These are phyloP conservation scores for Pachyrhizus erosus DNA, from an alignment of 306 rosid species.

Conservation along the genomic window DNA sequence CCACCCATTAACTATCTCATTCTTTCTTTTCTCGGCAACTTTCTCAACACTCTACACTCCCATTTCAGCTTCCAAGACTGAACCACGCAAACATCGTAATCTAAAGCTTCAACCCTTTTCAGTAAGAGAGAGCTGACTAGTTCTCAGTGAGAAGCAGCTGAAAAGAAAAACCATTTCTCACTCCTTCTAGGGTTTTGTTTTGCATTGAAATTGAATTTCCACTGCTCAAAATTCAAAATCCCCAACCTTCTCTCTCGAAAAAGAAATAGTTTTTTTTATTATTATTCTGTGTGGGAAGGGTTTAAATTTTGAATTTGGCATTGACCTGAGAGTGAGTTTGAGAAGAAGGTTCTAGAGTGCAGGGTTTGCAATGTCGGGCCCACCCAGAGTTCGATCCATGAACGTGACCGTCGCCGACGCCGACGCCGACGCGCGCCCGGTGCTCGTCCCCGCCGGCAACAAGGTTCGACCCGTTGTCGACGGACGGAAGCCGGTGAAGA, in stretches of 20 bases:
- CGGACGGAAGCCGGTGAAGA: constrained; percentile 57
- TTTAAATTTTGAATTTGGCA: constrained; percentile 47
- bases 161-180: background rate
- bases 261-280: background rate
- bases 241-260: background rate
- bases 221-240: constrained; percentile 15
- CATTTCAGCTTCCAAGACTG: constrained; percentile 30
- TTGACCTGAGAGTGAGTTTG: constrained; percentile 37
- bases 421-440: constrained; percentile 64
- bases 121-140: constrained; percentile 9
- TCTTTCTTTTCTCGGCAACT: constrained; percentile 39
- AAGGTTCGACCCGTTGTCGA: constrained; percentile 54
- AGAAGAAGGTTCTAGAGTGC: constrained; percentile 30
- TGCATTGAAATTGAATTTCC: constrained; percentile 33
- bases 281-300: background rate
- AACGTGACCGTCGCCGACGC: constrained; percentile 56
- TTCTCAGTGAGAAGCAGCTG: constrained; percentile 45
- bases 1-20: constrained; percentile 49
- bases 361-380: constrained; percentile 73
- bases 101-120: constrained; percentile 40
- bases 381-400: constrained; percentile 83
- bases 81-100: background rate
- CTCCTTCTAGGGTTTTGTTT: constrained; percentile 51
- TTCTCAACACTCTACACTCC: constrained; percentile 26
- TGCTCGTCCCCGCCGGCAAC: constrained; percentile 74